Evolutionary conservation across 208 protist species (phyloP), one percentile per base, ranked within the genome.

Genomic region (Trypanosoma mega): DNA sequence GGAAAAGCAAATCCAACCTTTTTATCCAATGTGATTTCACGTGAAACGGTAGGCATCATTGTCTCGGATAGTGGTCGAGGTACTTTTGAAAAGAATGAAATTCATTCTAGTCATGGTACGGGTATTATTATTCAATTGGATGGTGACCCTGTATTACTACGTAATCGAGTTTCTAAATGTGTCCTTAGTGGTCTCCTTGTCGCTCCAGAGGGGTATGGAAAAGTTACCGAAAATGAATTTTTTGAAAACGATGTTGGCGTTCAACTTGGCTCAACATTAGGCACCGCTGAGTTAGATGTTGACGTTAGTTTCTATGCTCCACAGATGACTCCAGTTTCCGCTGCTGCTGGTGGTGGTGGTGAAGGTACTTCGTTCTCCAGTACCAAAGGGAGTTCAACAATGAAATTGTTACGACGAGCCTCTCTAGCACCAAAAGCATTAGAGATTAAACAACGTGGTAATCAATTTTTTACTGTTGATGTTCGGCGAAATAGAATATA

Each of bases 221-320:
- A 47, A 3, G 79, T 90, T 57, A 53, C 44, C 24, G 57, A 63
- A 5, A 95, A 95, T 56, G 58, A 78, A 2, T 52, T 95, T 36
- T 75, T 43, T 43, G 64, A 79, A 30, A 92, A 91, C 62, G 84
- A 86, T 58, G 76, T 92, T 20, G 88, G 85, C 26, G 67, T 94
- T 3, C 88, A 94, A 29, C 57, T 87, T 14, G 88, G 88, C 26
- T 85, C 83, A 26, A 68, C 69, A 16, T 52, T 80, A 30, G 58
- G 69, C 26, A 69, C 63, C 3, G 72, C 76, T 9, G 63, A 63
- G 16, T 51, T 95, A 8, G 67, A 88, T n/a, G n/a, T 92, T 20
- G 52, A 80, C 37, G 68, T 76, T 0, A 63, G 59, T 9, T 83
- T 75, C 50, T 34, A 81, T 14, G 11, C 26, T n/a, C 43, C n/a